A percentile compares a stretch with the other conserved stretches of the same genome.
These are phyloP conservation scores for Plasmodium cynomolgi DNA, from an alignment of 169 alveolate species.

Conservation along the genomic window DNA sequence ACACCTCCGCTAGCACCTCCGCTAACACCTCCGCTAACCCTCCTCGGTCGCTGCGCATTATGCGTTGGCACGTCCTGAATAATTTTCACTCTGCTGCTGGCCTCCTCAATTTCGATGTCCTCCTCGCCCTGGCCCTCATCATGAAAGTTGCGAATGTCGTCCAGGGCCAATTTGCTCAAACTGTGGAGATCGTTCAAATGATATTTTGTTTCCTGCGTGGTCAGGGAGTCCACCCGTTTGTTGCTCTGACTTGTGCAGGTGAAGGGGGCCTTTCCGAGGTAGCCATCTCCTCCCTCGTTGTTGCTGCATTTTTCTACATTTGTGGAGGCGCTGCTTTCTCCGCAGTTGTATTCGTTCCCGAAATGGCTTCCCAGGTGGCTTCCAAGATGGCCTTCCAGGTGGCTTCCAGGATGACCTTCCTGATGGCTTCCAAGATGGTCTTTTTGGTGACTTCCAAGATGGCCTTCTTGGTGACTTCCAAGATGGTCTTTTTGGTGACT, in stretches of 20 bases:
- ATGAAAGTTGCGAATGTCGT: not conserved
- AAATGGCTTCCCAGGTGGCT: not conserved
- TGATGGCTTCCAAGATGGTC: too few relatives aligned
- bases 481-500: too few relatives aligned
- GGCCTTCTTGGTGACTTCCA: not conserved
- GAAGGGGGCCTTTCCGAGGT: not conserved
- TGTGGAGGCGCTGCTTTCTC: conserved; percentile 12
- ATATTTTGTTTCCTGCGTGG: not conserved
- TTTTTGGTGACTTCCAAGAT: too few relatives aligned
- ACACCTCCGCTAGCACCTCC: not conserved
- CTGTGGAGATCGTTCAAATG: not conserved
- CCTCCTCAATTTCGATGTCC: not conserved
- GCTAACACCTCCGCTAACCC: not conserved
- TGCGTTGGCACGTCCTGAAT: conserved; percentile 1
- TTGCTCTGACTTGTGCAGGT: not conserved
- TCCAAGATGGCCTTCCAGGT: too few relatives aligned
- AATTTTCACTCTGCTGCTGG: not conserved
- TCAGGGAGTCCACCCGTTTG: not conserved
- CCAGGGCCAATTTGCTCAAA: not conserved
- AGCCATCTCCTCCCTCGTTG: not conserved
- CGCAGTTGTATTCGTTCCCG: not conserved
- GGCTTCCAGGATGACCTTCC: not conserved
- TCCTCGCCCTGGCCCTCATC: not conserved
- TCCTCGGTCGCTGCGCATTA: not conserved
- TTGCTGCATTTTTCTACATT: not conserved